Percentiles rank a stretch among this genome's conserved stretches.
Evolutionary conservation across 805 yeast species (phyloP).

Genomic region (Lipomyces oligophaga): DNA sequence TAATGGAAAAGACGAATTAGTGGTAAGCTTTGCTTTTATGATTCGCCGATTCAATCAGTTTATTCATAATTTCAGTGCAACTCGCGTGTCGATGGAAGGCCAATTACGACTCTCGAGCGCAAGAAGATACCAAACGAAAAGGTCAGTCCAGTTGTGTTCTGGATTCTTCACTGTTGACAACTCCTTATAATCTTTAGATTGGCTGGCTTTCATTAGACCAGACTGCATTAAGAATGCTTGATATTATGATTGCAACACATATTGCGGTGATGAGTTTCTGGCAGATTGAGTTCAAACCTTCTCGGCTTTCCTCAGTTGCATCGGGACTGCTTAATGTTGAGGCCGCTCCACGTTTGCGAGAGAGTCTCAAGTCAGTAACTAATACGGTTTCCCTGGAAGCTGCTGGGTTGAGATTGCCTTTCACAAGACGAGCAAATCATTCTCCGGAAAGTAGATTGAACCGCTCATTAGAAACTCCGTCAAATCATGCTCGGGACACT

Average conservation of each 20-base stretch:
- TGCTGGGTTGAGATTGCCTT: too few relatives aligned
- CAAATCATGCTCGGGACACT: too few relatives aligned
- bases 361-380: too few relatives aligned
- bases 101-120: conserved; percentile 13
- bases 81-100: neutral
- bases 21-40: neutral
- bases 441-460: too few relatives aligned
- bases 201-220: conserved; percentile 18
- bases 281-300: conserved; percentile 16
- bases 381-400: too few relatives aligned
- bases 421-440: too few relatives aligned
- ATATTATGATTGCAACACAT: conserved; percentile 21
- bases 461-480: too few relatives aligned
- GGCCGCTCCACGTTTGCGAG: too few relatives aligned
- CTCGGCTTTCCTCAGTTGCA: conserved; percentile 15
- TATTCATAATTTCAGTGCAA: conserved; percentile 5
- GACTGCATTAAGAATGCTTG: conserved; percentile 24
- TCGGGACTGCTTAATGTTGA: conserved; percentile 13
- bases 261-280: conserved; percentile 20
- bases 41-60: neutral
- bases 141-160: conserved; percentile 1
- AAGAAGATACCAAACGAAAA: conserved; percentile 6
- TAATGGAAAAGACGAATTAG: conserved; percentile 14
- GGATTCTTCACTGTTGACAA: neutral
- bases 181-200: conserved; percentile 1